Base-by-base conservation (phyloP, 805 yeast species). In the Zygotorulaspora danielsina region DNA sequence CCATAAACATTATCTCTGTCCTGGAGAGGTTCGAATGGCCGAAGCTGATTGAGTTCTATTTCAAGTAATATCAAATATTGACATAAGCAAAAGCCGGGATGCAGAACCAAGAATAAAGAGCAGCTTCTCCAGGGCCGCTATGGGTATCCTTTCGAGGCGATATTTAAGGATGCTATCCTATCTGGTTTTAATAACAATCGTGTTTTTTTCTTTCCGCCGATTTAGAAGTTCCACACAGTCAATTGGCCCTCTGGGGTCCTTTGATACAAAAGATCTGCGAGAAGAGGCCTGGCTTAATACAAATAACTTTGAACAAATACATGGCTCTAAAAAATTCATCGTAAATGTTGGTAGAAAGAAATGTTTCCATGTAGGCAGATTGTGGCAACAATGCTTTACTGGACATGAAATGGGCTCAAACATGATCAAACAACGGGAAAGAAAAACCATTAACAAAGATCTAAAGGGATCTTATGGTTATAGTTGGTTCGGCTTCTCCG, bases 401-500 rank as follows among this genome's bases (percentile, higher is more conserved):
- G 21, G 16, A 19, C 31, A 30, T 15, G 41, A 39, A 15, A 25
- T 34, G n/a, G 17, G n/a, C 24, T n/a, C 36, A 16, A 18, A 29
- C 9, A 16, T 26, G 11, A 16, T 28, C 18, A 16, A 20, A 11
- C 26, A 13, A n/a, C 18, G 33, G 4, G 36, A 29, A n/a, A 34
- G 46, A 22, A 48, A 26, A 21, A 29, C 28, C 13, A 33, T 57
- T 10, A 20, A 32, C 12, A 58, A 58, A 32, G 61, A 58, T 38
- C 20, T 55, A 10, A 36, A 36, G 12, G 54, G 53, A 3, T 46
- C 58, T 1, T 32, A 33, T 8, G 46, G 51, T 4, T 42, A 36
- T 31, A 32, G 39, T 9, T 50, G 58, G 55, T 37, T 47, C 34
- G 61, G 61, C 2, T 30, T 19, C 5, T 54, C 59, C 2, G 48